phyloP scores from a whole-genome alignment of 2,329 filamentous ascomycete species.

The Calonectria hawksworthii region DNA sequence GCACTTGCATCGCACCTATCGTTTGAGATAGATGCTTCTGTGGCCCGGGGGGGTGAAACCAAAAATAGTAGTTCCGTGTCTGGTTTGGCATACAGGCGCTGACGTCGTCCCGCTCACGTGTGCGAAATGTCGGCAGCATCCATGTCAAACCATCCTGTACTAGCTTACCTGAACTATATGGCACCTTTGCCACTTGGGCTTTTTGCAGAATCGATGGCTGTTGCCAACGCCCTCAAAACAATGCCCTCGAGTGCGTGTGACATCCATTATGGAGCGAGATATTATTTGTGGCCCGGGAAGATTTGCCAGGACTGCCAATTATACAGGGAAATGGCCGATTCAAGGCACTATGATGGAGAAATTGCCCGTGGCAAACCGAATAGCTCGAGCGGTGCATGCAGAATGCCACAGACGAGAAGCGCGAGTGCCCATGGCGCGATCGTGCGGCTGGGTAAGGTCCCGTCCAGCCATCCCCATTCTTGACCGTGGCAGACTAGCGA shows the following conservation, averaged over 20 bases:
- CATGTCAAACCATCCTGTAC: neutral
- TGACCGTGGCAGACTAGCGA: conserved; percentile 5
- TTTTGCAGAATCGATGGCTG: neutral
- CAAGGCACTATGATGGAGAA: neutral
- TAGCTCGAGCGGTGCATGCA: conserved; percentile 18
- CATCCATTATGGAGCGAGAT: conserved; percentile 12
- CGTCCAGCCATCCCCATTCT: conserved; percentile 21
- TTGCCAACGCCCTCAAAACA: neutral
- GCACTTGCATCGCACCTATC: conserved; percentile 13
- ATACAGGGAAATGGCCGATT: neutral
- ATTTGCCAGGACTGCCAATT: neutral
- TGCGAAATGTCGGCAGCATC: neutral
- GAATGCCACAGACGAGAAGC: neutral
- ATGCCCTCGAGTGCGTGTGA: conserved; percentile 14
- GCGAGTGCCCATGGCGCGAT: conserved; percentile 23
- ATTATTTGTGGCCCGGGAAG: neutral
- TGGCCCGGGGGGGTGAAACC: conserved; percentile 9
- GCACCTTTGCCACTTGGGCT: neutral
- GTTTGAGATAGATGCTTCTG: conserved; percentile 25
- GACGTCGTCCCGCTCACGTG: conserved; percentile 10
- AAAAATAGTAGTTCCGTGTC: conserved; percentile 21
- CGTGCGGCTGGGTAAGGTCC: conserved; percentile 9
- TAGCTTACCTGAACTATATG: conserved; percentile 12
- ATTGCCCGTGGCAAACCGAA: neutral
- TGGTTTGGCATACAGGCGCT: conserved; percentile 23